A percentile compares a stretch with the other conserved stretches of the same genome.
Conservation (phyloP, 306 rosid genomes). For the Quercus bicolor region DNA sequence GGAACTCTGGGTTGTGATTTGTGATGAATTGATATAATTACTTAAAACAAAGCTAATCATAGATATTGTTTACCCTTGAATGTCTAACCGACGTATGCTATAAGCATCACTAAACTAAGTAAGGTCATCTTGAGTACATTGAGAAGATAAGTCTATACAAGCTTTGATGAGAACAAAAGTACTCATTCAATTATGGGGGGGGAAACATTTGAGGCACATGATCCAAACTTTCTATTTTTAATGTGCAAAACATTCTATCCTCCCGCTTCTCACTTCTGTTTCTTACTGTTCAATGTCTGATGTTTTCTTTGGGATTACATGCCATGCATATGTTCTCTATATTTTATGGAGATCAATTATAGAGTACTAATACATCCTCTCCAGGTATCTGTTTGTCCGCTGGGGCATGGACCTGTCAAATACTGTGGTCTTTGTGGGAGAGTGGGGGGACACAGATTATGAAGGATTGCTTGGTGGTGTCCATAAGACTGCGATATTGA, state of each 20-base stretch:
- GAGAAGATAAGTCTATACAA: not conserved
- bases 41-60: not conserved
- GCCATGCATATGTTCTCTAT: not conserved
- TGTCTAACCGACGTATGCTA: not conserved
- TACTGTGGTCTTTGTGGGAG: constrained; percentile 51
- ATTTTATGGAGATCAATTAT: not conserved
- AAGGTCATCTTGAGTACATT: not conserved
- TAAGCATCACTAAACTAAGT: not conserved
- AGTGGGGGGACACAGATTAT: constrained; percentile 56
- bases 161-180: no score
- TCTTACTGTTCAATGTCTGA: not conserved
- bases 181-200: no score
- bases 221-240: no score
- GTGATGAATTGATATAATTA: not conserved
- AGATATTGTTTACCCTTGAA: not conserved
- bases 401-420: constrained; percentile 52
- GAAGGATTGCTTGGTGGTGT: constrained; percentile 51
- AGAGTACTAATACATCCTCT: not conserved
- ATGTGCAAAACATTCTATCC: no score
- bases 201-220: no score
- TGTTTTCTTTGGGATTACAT: not conserved
- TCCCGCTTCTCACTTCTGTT: not conserved
- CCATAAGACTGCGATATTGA: constrained; percentile 42
- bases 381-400: constrained; percentile 49
- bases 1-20: not conserved